Percentiles rank a stretch among this genome's conserved stretches.
These are phyloP conservation scores for Colletotrichum sp. DNA, from an alignment of 2,329 filamentous ascomycete genomes.

Conservation along the genomic window DNA sequence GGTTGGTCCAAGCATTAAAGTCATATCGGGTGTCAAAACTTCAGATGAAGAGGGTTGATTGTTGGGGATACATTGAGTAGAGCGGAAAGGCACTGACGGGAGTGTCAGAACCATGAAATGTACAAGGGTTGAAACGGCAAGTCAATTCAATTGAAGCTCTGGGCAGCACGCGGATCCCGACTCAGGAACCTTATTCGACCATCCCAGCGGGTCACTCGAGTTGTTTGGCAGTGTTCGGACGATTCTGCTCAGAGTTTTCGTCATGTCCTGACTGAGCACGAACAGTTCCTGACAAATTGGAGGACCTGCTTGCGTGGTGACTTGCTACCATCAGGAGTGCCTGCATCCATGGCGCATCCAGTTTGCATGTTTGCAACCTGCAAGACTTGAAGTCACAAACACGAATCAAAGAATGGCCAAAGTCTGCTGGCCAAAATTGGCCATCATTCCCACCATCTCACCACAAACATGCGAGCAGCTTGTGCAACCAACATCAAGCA, in stretches of 20 bases:
- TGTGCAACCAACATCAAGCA: not conserved
- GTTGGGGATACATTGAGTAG: not conserved
- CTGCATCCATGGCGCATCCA: not conserved
- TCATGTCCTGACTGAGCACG: not conserved
- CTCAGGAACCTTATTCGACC: not conserved
- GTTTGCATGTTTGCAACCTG: not conserved
- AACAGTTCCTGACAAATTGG: not conserved
- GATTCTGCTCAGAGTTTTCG: not conserved
- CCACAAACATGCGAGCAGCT: not conserved
- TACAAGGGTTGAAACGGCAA: not conserved
- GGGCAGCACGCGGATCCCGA: not conserved
- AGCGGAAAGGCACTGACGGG: not conserved
- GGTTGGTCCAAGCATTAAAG: not conserved
- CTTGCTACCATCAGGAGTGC: not conserved
- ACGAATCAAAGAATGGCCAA: not conserved
- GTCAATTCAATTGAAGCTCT: not conserved
- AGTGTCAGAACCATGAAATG: not conserved
- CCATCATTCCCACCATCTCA: not conserved
- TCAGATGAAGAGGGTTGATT: not conserved
- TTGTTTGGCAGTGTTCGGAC: conserved; percentile 3
- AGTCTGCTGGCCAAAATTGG: not conserved
- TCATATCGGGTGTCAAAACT: not conserved
- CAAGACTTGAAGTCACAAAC: not conserved
- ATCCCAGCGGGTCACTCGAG: not conserved
- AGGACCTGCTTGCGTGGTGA: not conserved